A percentile compares a stretch with the other conserved stretches of the same genome.
Conservation (phyloP, 352 stramenopile genomes). For the Phytophthora cajani region DNA sequence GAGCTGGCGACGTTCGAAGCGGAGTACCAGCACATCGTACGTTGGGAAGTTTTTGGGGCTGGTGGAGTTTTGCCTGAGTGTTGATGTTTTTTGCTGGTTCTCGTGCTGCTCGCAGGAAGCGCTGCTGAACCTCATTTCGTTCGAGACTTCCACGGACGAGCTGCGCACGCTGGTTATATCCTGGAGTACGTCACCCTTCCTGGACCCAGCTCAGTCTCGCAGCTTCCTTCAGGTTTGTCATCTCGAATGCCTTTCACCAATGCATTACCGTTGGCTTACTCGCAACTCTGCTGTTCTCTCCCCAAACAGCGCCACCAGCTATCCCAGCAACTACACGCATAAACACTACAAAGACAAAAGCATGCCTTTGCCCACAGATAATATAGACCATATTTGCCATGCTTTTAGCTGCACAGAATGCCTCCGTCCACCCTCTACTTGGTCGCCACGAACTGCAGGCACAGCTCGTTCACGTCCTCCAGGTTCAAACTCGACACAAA, state of each 20-base stretch:
- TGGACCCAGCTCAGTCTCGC: slow-evolving; percentile 55
- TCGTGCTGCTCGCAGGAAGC: slow-evolving; percentile 47
- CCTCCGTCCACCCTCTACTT: slow-evolving; percentile 19
- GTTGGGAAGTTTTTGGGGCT: slow-evolving; percentile 13
- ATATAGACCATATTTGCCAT: slow-evolving; percentile 20
- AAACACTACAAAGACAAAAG: not conserved
- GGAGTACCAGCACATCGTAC: slow-evolving; percentile 85
- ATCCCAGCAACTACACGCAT: slow-evolving; percentile 31
- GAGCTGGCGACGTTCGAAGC: slow-evolving; percentile 78
- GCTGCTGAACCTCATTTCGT: slow-evolving; percentile 69
- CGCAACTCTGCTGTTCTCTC: not conserved
- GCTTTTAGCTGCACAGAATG: slow-evolving; percentile 1
- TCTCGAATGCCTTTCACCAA: not conserved
- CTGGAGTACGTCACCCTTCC: slow-evolving; percentile 83
- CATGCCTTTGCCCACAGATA: slow-evolving; percentile 9
- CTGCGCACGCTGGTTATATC: slow-evolving; percentile 83
- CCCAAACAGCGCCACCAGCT: slow-evolving; percentile 44
- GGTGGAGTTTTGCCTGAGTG: slow-evolving; percentile 7
- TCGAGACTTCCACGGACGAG: slow-evolving; percentile 72
- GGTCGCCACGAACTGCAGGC: slow-evolving; percentile 62
- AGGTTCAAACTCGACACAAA: slow-evolving; percentile 69
- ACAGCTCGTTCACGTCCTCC: slow-evolving; percentile 77
- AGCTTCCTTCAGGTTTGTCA: slow-evolving; percentile 59
- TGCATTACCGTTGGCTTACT: not conserved
- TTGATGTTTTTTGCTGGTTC: slow-evolving; percentile 3